Evolutionary conservation across 208 protist species (phyloP).

Genomic region (Phytomonas francai): DNA sequence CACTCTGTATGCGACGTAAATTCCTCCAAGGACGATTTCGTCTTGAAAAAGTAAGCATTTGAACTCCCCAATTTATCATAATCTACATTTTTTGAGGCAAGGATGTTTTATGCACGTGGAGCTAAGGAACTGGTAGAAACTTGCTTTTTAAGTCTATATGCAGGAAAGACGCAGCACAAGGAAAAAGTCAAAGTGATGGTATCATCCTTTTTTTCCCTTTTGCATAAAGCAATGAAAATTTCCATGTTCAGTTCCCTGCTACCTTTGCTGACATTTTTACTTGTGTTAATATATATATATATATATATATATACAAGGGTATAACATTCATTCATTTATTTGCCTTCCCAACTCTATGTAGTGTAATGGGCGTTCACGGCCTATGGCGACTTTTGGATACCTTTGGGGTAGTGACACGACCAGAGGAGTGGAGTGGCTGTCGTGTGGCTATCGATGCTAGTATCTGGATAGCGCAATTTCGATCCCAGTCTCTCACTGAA

Average conservation of each 20-base stretch:
- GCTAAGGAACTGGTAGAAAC: background rate
- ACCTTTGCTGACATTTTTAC: conserved; percentile 2
- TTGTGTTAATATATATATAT: conserved; percentile 13
- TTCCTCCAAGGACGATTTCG: conserved; percentile 82
- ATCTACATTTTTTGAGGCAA: background rate
- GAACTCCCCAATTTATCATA: background rate
- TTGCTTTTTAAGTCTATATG: background rate
- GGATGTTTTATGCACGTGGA: background rate
- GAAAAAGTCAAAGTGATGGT: background rate
- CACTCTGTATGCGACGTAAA: conserved; percentile 32
- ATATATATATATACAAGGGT: conserved; percentile 9
- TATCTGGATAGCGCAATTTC: conserved; percentile 85
- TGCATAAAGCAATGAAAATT: background rate
- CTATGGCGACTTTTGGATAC: conserved; percentile 81
- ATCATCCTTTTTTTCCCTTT: background rate
- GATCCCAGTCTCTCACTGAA: conserved; percentile 31
- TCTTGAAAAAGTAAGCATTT: conserved; percentile 6
- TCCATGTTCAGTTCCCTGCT: background rate
- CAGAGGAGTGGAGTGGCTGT: conserved; percentile 53
- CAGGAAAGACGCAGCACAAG: background rate
- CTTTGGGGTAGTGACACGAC: conserved; percentile 62
- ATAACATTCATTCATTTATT: background rate
- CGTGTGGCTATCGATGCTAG: conserved; percentile 84
- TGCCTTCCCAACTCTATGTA: background rate
- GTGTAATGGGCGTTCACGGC: conserved; percentile 73